These are phyloP conservation scores for Flammula alnicola DNA, from an alignment of 1,284 basidiomycete species.

Conservation along the genomic window DNA sequence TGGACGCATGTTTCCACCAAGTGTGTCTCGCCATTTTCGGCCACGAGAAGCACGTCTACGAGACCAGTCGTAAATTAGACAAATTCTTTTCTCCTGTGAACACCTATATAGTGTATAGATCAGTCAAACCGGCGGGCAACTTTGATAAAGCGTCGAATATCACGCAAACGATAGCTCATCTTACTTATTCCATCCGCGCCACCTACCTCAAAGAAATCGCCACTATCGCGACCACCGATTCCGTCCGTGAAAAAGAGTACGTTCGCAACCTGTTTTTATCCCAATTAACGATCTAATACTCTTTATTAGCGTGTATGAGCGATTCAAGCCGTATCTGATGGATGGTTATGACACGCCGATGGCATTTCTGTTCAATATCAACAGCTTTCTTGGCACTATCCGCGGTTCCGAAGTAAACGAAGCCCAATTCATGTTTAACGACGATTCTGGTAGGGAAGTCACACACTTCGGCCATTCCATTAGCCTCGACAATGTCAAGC, in stretches of 20 bases:
- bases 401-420: slow-evolving; percentile 8
- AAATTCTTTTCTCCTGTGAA: too few species aligned
- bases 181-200: slow-evolving; percentile 9
- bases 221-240: neutral
- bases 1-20: slow-evolving; percentile 2
- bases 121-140: too few species aligned
- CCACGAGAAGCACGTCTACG: slow-evolving; percentile 4
- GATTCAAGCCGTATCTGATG: neutral
- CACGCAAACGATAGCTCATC: neutral
- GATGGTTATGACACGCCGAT: slow-evolving; percentile 12
- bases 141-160: slow-evolving; percentile 3
- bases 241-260: neutral
- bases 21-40: slow-evolving; percentile 9
- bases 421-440: neutral
- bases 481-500: neutral
- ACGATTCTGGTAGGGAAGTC: neutral
- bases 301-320: neutral
- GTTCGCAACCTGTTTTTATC: too few species aligned
- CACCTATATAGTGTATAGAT: too few species aligned
- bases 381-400: slow-evolving; percentile 1
- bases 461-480: slow-evolving; percentile 2
- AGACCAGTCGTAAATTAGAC: neutral
- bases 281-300: neutral
- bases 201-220: neutral
- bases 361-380: slow-evolving; percentile 10